A percentile compares a stretch with the other conserved stretches of the same genome.
Evolutionary conservation across 371 early-diverging fungal species (phyloP).

Genomic region (Syncephalis fuscata): DNA sequence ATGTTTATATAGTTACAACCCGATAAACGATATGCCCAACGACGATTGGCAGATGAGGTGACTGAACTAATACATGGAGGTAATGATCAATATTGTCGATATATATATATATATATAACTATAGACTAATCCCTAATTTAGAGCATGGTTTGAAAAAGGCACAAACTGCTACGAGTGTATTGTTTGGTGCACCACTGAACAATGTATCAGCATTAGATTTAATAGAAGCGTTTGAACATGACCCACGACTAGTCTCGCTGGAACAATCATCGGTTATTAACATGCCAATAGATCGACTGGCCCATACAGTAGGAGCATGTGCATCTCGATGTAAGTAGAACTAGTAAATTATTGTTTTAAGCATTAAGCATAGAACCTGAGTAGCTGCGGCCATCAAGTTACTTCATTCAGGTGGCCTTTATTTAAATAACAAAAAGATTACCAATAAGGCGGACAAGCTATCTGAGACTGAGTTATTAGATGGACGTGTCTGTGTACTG

Average conservation of each 20-base stretch:
- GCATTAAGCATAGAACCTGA: too few species aligned
- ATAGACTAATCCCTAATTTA: slow-evolving; percentile 7
- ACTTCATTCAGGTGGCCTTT: slow-evolving; percentile 56
- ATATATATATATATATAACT: background rate
- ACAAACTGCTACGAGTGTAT: slow-evolving; percentile 41
- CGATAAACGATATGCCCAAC: slow-evolving; percentile 54
- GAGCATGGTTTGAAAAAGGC: slow-evolving; percentile 39
- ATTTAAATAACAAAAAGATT: slow-evolving; percentile 45
- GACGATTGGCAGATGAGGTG: slow-evolving; percentile 58
- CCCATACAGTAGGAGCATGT: slow-evolving; percentile 34
- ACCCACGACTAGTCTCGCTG: slow-evolving; percentile 33
- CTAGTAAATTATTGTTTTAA: background rate
- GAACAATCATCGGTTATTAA: slow-evolving; percentile 20
- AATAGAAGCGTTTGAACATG: slow-evolving; percentile 49
- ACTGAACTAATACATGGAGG: slow-evolving; percentile 83
- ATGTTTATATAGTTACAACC: slow-evolving; percentile 22
- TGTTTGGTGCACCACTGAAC: slow-evolving; percentile 39
- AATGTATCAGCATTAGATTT: slow-evolving; percentile 32
- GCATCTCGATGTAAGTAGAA: slow-evolving; percentile 42
- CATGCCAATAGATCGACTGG: slow-evolving; percentile 31
- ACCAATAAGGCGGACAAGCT: slow-evolving; percentile 20
- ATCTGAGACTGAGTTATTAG: slow-evolving; percentile 28
- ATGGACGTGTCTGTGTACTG: slow-evolving; percentile 28
- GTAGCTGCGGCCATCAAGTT: slow-evolving; percentile 58
- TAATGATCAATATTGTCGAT: slow-evolving; percentile 9